phyloP scores from a whole-genome alignment of 257 asterid genomes.

The Solanum bulbocastanum region DNA sequence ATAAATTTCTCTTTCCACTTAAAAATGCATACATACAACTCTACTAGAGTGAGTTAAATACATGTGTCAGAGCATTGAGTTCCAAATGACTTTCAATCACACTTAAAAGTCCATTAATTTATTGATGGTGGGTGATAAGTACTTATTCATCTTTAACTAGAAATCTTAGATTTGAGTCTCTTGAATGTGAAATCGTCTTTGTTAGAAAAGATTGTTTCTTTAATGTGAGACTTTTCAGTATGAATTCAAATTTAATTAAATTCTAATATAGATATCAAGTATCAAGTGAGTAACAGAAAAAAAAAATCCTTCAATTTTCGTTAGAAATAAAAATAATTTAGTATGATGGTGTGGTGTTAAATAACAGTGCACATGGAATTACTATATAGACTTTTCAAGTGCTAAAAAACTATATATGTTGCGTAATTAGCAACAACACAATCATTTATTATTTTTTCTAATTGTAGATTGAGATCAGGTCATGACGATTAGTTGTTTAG shows the following conservation, averaged over 20 bases:
- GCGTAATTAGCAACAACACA: background rate
- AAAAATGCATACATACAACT: background rate
- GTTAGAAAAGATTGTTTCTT: too few species aligned
- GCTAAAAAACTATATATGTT: background rate
- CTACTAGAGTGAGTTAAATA: too few species aligned
- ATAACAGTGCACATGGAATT: background rate
- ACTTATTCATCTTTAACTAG: fast-evolving
- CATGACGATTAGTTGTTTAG: background rate
- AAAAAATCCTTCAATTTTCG: background rate
- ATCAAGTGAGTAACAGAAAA: fast-evolving
- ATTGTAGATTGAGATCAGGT: background rate
- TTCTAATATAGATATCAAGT: too few species aligned
- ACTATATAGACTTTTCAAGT: background rate
- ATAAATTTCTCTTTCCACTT: background rate
- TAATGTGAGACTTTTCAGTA: too few species aligned
- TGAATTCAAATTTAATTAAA: fast-evolving
- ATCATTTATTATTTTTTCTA: background rate
- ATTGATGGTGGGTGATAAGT: too few species aligned
- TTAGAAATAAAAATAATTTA: background rate
- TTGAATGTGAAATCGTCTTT: too few species aligned
- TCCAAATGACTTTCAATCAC: too few species aligned
- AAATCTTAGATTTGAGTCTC: fast-evolving
- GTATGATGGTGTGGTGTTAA: background rate
- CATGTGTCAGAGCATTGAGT: too few species aligned
- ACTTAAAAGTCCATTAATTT: too few species aligned